Percentiles rank a stretch among this genome's conserved stretches.
Conservation (phyloP, 108 stramenopile genomes). For the Mediolabrus comicus region DNA sequence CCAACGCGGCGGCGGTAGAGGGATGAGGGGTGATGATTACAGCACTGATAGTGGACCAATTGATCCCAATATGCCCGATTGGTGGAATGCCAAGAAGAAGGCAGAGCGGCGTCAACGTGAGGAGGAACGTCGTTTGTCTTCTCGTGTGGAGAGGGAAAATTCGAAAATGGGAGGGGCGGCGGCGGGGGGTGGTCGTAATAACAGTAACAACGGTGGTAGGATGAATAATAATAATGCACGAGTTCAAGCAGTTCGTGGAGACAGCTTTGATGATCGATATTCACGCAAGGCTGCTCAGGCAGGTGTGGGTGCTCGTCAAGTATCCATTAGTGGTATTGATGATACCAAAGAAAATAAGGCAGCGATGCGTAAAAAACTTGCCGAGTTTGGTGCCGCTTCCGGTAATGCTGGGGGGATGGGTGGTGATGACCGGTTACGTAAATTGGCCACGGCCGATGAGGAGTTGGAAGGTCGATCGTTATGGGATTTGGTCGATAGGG, state of each 20-base stretch:
- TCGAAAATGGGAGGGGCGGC: neutral
- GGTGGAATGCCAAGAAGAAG: slow-evolving; percentile 30
- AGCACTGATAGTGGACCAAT: neutral
- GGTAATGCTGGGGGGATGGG: neutral
- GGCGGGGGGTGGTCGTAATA: neutral
- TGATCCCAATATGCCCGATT: slow-evolving; percentile 25
- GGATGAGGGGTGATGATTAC: neutral
- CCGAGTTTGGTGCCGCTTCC: neutral
- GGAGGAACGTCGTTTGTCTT: neutral
- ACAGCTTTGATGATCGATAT: neutral
- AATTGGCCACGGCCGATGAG: slow-evolving; percentile 29
- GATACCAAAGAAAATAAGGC: neutral
- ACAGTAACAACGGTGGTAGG: neutral
- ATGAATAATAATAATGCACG: neutral
- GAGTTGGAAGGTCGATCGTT: slow-evolving; percentile 21
- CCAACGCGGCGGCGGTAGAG: neutral
- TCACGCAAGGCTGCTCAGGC: neutral
- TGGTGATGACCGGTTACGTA: slow-evolving; percentile 3
- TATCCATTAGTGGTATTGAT: neutral
- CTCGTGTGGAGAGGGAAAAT: neutral
- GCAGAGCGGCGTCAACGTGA: neutral
- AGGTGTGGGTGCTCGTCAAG: neutral
- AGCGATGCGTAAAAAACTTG: neutral
- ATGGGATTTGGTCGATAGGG: slow-evolving; percentile 20
- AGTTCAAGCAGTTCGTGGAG: neutral